Percentiles rank a stretch among this genome's conserved stretches.
Evolutionary conservation across 2,329 filamentous ascomycete species (phyloP).

Genomic region (Penicillium carneum): DNA sequence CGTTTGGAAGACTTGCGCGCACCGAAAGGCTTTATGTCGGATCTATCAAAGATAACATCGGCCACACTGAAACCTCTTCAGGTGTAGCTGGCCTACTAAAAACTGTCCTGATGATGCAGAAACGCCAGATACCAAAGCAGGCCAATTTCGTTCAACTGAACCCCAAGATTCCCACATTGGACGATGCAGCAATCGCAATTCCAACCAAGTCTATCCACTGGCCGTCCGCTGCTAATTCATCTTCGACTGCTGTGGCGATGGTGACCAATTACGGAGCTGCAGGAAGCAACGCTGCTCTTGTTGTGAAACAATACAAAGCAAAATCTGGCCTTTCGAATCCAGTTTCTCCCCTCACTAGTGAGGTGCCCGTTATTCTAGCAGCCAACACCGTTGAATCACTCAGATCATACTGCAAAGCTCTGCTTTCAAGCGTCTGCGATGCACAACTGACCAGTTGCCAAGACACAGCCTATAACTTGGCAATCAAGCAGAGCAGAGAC

Average conservation of each 20-base stretch:
- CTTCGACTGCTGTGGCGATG: constrained; percentile 28
- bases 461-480: constrained; percentile 4
- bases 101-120: constrained; percentile 12
- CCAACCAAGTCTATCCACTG: not conserved
- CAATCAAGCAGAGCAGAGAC: constrained; percentile 3
- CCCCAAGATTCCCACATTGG: constrained; percentile 1
- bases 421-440: not conserved
- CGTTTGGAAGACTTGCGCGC: constrained; percentile 25
- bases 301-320: constrained; percentile 31
- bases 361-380: no score
- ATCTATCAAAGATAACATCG: constrained; percentile 41
- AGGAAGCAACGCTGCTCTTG: constrained; percentile 41
- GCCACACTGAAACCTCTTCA: constrained; percentile 38
- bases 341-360: no score
- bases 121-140: constrained; percentile 2
- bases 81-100: constrained; percentile 2
- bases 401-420: not conserved
- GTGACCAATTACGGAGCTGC: constrained; percentile 45
- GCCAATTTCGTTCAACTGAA: constrained; percentile 10
- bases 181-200: not conserved
- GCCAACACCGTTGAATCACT: not conserved
- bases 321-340: not conserved
- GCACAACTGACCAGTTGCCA: not conserved
- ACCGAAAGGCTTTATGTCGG: constrained; percentile 27
- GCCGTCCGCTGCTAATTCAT: not conserved